Evolutionary conservation across 306 rosid species (phyloP).

Genomic region (Herpetospermum pedunculosum): DNA sequence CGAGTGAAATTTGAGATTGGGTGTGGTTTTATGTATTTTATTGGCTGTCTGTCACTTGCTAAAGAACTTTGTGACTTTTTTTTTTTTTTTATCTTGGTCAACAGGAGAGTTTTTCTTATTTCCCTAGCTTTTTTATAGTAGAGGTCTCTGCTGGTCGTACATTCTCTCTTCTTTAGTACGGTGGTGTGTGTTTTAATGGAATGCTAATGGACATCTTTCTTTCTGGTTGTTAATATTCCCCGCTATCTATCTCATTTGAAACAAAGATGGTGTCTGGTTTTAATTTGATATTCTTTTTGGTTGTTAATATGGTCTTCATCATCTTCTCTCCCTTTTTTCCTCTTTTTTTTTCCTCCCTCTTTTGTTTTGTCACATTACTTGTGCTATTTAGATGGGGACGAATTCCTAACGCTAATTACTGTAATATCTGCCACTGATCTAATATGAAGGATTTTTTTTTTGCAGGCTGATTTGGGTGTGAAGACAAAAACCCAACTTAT

Average conservation of each 20-base stretch:
- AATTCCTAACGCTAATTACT: neutral
- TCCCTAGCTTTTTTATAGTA: neutral
- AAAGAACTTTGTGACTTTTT: neutral
- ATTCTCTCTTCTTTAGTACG: neutral
- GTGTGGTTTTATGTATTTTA: neutral
- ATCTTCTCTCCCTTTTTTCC: too few species aligned
- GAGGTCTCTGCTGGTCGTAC: neutral
- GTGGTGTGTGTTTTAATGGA: neutral
- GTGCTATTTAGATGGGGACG: neutral
- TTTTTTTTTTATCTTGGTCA: neutral
- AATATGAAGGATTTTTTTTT: conserved; percentile 16
- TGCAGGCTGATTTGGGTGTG: conserved; percentile 96
- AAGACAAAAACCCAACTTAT: conserved; percentile 98
- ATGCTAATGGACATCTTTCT: neutral
- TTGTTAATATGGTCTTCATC: neutral
- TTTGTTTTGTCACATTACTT: neutral
- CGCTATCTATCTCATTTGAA: neutral
- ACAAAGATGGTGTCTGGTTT: neutral
- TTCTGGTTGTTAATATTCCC: neutral
- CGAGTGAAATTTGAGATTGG: neutral
- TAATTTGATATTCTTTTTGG: neutral
- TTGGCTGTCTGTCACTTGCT: neutral
- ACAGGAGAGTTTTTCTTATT: neutral
- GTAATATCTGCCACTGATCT: conserved; percentile 14
- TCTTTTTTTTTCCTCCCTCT: too few species aligned